Conservation (phyloP, 2,329 filamentous ascomycete genomes). For the Lomentospora prolificans region DNA sequence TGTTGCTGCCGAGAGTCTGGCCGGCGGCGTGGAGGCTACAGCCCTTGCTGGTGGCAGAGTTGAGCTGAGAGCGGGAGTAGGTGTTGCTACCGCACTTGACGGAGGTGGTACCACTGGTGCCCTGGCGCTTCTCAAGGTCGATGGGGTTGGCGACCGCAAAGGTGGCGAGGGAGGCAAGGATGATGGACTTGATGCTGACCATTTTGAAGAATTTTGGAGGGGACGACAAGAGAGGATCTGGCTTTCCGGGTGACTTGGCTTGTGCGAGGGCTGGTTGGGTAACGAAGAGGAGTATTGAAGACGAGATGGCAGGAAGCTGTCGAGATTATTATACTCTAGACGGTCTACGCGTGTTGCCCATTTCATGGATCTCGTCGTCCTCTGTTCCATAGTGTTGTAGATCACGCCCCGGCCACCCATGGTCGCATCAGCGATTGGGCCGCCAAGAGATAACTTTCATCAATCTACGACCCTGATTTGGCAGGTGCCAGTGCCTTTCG, state of each 20-base stretch:
- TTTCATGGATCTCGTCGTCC: too few species aligned
- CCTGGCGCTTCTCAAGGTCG: slow-evolving; percentile 13
- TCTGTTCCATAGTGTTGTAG: too few species aligned
- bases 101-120: slow-evolving; percentile 10
- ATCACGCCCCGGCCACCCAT: too few species aligned
- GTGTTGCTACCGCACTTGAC: slow-evolving; percentile 21
- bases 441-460: background rate
- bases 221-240: too few species aligned
- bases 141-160: slow-evolving; percentile 19
- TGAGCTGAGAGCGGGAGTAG: slow-evolving; percentile 19
- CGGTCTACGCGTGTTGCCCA: too few species aligned
- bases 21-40: slow-evolving; percentile 12
- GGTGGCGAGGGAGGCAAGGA: slow-evolving; percentile 19
- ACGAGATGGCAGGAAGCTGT: background rate
- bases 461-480: background rate
- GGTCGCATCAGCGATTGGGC: background rate
- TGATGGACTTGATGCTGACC: slow-evolving; percentile 10
- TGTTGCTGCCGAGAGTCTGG: slow-evolving; percentile 18
- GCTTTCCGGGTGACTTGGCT: background rate
- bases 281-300: background rate
- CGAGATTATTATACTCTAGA: background rate
- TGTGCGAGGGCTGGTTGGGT: background rate
- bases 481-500: background rate
- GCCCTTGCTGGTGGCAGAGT: slow-evolving; percentile 17
- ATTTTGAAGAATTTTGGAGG: slow-evolving; percentile 5